Evolutionary conservation across 2,329 filamentous ascomycete genomes (phyloP).

Genomic region (Aspergillus sp.): DNA sequence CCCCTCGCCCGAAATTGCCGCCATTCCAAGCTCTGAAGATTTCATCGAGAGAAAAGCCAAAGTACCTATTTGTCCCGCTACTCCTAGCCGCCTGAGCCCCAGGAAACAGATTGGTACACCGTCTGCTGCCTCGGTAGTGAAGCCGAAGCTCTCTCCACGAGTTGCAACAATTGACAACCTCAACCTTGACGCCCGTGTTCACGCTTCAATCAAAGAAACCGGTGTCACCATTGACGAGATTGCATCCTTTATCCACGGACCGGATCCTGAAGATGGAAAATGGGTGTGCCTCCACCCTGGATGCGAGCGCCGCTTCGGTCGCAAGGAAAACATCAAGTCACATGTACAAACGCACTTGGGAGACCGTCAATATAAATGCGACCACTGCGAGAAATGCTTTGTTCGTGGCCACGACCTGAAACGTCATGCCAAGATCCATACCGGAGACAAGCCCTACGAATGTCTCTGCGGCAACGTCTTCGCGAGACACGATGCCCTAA

Average conservation of each 20-base stretch:
- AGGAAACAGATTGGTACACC: slow-evolving; percentile 25
- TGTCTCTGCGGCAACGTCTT: slow-evolving; percentile 95
- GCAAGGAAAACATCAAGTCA: slow-evolving; percentile 98
- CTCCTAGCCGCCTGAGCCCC: slow-evolving; percentile 29
- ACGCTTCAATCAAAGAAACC: slow-evolving; percentile 72
- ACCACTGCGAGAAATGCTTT: slow-evolving; percentile 92
- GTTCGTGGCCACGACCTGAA: slow-evolving; percentile 97
- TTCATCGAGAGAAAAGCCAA: slow-evolving; percentile 33
- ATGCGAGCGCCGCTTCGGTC: slow-evolving; percentile 89
- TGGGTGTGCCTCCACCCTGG: slow-evolving; percentile 77
- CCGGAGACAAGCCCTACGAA: slow-evolving; percentile 90
- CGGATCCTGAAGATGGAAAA: slow-evolving; percentile 73
- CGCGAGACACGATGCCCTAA: slow-evolving; percentile 91
- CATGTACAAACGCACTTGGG: slow-evolving; percentile 98
- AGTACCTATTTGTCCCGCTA: slow-evolving; percentile 35
- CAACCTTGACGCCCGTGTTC: slow-evolving; percentile 59
- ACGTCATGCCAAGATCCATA: slow-evolving; percentile 96
- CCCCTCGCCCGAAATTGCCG: slow-evolving; percentile 58
- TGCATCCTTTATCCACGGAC: slow-evolving; percentile 72
- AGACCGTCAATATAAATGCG: slow-evolving; percentile 92
- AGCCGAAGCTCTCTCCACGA: slow-evolving; percentile 47
- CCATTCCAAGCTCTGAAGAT: slow-evolving; percentile 39
- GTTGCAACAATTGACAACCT: slow-evolving; percentile 52
- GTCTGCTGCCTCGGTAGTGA: slow-evolving; percentile 30
- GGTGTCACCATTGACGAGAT: slow-evolving; percentile 88